Evolutionary conservation across 176 grass and related monocot species (phyloP), one percentile per base, ranked within the genome.

Genomic region (Aegilops sharonensis): DNA sequence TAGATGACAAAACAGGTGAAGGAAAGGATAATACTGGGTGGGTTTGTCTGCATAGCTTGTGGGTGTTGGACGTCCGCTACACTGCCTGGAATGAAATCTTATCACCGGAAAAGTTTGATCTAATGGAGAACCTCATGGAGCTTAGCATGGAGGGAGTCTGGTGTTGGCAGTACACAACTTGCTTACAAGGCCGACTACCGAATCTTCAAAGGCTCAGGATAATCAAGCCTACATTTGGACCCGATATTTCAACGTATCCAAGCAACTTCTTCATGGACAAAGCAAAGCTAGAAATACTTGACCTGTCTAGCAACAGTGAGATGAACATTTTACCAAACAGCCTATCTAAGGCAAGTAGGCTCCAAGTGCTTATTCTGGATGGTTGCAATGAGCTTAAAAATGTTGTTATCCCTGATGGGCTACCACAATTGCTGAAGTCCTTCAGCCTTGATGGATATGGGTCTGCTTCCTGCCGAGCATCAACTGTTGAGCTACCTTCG

Each of bases 391-490:
- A 1, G 5, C 52, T 56, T 56, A 0, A 56, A 3, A 56, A 20
- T 56, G 6, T 56, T 0, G 0, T 56, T 56, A 17, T 56, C 0
- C 15, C 50, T 54, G 50, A 54, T 54, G 50, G 5, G 45, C 14
- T 69, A 8, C 45, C 3, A 5, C 54, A 3, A 1, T 69, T 34
- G 0, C 14, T 85, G 18, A 69, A 11, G 9, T 68, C 32, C 3
- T 85, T 85, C 1, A 78, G 84, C 75, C 6, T 85, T 40, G 84
- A 85, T 9, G 45, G 75, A 20, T 85, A 78, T 31, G 47, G 75
- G 14, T 6, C 64, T 5, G 13, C 1, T 56, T 56, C 5, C 17
- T 6, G 7, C 2, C 50, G 15, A 15, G 5, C 50, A 13, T 0
- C 14, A 7, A 20, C 1, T 56, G 1, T 7, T 8, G 6, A 56